Base-by-base conservation (phyloP, 352 stramenopile species). In the Phytophthora fragariaefolia region DNA sequence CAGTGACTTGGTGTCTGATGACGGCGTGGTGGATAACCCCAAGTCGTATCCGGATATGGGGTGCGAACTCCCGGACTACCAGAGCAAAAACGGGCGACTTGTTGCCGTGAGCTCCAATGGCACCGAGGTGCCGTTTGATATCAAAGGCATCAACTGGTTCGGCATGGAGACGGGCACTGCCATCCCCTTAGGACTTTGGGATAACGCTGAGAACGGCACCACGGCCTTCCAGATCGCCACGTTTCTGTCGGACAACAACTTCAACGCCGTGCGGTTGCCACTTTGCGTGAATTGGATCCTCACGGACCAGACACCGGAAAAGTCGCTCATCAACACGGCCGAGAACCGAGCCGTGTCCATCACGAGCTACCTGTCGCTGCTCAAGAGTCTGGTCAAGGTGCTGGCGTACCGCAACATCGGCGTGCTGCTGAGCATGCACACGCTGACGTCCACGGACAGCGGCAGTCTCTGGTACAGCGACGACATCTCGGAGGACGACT, bases 61-160 rank as follows among this genome's bases (percentile, higher is more conserved):
- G 5, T 93, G 85, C 46, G 72, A 86, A 32, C 71, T 90, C 7
- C 85, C 85, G 0, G 74, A 94, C 48, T 94, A 92, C 52, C 60
- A 80, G 40, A 92, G 80, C 67, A 89, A 90, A 53, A 83, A 92
- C 38, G 82, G 80, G 22, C 71, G 76, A 22, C 85, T 94, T 38
- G 76, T 77, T 27, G 83, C 74, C 10, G 63, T 89, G 4, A 75
- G 79, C 3, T 64, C 74, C 17, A 88, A 90, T 48, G 82, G 85
- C 8, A 84, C 76, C 0, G 76, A 82, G 12, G 82, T 90, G 15
- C 46, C 76, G 0, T 61, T 93, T 13, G 38, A 69, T 17, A 91
- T 93, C 71, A 93, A 93, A 50, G 85, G 85, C 4, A 76, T 90
- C 70, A 93, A 93, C 52, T 93, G 85, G 84, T 92, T 77, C 58